These are phyloP conservation scores for Anthracocystis panici-leucophaei DNA, from an alignment of 1,284 basidiomycete genomes.

Conservation along the genomic window DNA sequence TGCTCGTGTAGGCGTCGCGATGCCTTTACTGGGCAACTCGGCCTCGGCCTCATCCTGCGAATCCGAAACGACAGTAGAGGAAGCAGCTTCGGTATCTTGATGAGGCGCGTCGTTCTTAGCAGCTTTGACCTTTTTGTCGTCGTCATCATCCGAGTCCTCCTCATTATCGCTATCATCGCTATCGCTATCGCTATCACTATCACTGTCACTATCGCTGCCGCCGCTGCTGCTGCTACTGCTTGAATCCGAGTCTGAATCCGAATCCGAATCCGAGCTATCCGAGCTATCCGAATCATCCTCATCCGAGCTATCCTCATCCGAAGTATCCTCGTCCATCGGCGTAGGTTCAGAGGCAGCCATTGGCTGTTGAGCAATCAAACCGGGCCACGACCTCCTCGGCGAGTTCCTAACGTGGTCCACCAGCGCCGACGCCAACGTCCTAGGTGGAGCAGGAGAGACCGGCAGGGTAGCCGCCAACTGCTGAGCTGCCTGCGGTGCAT, in stretches of 20 bases:
- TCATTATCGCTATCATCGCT: neutral
- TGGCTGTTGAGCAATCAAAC: constrained; percentile 13
- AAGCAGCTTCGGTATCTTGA: constrained; percentile 40
- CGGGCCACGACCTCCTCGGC: constrained; percentile 42
- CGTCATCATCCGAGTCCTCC: constrained; percentile 31
- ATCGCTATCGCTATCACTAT: constrained; percentile 12
- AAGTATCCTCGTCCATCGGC: constrained; percentile 33
- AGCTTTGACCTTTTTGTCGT: constrained; percentile 39
- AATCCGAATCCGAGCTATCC: constrained; percentile 17
- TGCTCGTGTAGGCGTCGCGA: constrained; percentile 33
- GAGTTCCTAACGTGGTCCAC: constrained; percentile 48
- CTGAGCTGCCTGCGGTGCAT: constrained; percentile 40
- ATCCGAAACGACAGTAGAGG: constrained; percentile 35
- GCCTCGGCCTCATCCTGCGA: constrained; percentile 52
- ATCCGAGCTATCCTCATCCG: constrained; percentile 14
- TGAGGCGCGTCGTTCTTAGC: constrained; percentile 26
- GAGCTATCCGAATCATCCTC: constrained; percentile 18
- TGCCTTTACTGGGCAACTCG: constrained; percentile 34
- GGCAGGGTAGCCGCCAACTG: constrained; percentile 33
- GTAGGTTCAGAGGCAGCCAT: neutral
- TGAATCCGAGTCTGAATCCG: constrained; percentile 8
- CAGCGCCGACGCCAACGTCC: constrained; percentile 42
- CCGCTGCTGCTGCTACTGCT: neutral
- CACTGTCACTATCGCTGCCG: constrained; percentile 1
- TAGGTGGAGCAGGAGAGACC: constrained; percentile 29